These are phyloP conservation scores for Spathaspora passalidarum DNA, from an alignment of 805 yeast species.

Conservation along the genomic window DNA sequence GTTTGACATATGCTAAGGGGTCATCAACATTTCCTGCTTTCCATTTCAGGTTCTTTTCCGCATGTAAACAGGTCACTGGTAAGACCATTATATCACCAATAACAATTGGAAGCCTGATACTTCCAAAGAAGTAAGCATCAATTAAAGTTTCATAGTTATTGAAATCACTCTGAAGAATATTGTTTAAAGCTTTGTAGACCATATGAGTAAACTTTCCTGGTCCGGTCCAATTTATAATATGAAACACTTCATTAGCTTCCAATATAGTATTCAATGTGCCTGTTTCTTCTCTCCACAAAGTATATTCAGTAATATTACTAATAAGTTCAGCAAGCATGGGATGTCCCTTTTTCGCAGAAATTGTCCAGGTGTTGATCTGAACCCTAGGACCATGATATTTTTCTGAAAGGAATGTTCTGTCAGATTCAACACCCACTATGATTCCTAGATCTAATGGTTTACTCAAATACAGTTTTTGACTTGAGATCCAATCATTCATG, in stretches of 20 bases:
- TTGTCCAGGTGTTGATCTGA: conserved; percentile 97
- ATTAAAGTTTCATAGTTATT: conserved; percentile 24
- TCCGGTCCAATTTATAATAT: conserved; percentile 96
- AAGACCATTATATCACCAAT: conserved; percentile 68
- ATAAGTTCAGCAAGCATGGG: no score
- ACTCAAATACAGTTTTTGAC: conserved; percentile 24
- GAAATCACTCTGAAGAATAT: conserved; percentile 27
- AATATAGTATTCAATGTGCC: no score
- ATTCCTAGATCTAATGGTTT: conserved; percentile 56
- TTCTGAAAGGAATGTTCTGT: conserved; percentile 88
- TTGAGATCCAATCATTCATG: conserved; percentile 67
- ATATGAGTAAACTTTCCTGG: conserved; percentile 93
- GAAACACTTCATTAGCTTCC: no score
- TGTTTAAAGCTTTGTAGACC: conserved; percentile 64
- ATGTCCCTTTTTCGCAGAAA: conserved; percentile 88
- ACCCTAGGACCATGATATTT: conserved; percentile 90
- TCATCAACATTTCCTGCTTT: conserved; percentile 70
- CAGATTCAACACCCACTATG: conserved; percentile 91
- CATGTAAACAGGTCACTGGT: conserved; percentile 68
- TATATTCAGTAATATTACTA: no score
- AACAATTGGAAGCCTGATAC: conserved; percentile 50
- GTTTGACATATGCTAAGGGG: conserved; percentile 79
- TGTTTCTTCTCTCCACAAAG: no score
- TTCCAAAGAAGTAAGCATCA: conserved; percentile 56
- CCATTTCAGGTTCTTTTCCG: conserved; percentile 66